These are phyloP conservation scores for Patellifolia procumbens DNA, from an alignment of 179 eudicot species.

Conservation along the genomic window DNA sequence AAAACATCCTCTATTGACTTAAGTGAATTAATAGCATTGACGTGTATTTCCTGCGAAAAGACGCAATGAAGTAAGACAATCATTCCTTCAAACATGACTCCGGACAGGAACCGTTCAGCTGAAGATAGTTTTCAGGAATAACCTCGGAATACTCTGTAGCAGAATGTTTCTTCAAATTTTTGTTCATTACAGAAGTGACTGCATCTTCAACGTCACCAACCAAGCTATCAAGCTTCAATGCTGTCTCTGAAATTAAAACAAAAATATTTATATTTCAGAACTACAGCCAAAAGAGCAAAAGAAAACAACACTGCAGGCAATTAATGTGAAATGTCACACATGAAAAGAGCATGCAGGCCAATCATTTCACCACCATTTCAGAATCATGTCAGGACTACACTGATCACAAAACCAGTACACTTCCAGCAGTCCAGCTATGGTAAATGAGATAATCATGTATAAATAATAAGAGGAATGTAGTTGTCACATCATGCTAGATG, in stretches of 20 bases:
- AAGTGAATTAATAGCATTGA: constrained; percentile 61
- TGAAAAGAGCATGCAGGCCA: neutral
- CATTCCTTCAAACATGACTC: constrained; percentile 8
- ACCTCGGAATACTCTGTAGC: constrained; percentile 59
- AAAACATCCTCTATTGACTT: constrained; percentile 64
- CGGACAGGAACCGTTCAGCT: constrained; percentile 8
- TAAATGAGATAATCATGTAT: neutral
- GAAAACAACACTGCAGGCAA: neutral
- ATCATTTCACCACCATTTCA: neutral
- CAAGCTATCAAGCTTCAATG: constrained; percentile 74
- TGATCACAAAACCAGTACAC: neutral
- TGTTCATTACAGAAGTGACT: constrained; percentile 69
- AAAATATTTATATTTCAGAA: constrained; percentile 11
- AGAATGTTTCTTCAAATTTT: constrained; percentile 47
- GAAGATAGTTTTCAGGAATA: constrained; percentile 16
- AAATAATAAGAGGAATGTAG: neutral
- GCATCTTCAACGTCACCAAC: constrained; percentile 95
- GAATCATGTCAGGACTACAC: neutral
- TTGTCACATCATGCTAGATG: neutral
- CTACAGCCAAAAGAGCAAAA: constrained; percentile 3
- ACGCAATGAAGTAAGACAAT: constrained; percentile 14
- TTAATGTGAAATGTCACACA: neutral
- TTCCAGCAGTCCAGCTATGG: neutral
- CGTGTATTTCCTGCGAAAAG: constrained; percentile 52
- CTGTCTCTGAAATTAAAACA: constrained; percentile 59